A percentile compares a stretch with the other conserved stretches of the same genome.
Conservation (phyloP, 768 basidiomycete species). For the Agrocybe praecox region DNA sequence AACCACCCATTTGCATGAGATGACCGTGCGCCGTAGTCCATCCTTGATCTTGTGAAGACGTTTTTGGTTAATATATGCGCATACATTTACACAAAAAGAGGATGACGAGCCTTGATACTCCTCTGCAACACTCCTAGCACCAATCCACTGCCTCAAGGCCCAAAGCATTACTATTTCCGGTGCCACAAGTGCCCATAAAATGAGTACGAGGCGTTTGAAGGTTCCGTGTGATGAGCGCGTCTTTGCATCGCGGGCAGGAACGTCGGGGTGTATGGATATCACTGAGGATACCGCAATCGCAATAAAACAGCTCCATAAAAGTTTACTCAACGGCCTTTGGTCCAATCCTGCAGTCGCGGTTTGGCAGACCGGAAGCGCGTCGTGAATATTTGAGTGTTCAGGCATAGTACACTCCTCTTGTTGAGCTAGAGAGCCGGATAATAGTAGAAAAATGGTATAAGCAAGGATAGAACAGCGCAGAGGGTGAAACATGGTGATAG, state of each 20-base stretch:
- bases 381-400: background rate
- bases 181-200: conserved; percentile 7
- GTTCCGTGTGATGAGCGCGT: background rate
- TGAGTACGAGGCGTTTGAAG: conserved; percentile 1
- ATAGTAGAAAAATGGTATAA: too few species aligned
- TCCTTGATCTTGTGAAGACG: background rate
- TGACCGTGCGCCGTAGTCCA: conserved; percentile 11
- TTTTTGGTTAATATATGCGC: background rate
- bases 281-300: conserved; percentile 4
- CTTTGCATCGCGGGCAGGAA: conserved; percentile 3
- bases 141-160: conserved; percentile 19
- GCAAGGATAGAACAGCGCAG: too few species aligned
- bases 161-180: conserved; percentile 20
- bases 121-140: conserved; percentile 6
- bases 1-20: conserved; percentile 18
- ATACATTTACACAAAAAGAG: background rate
- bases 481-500: too few species aligned
- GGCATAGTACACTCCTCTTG: background rate
- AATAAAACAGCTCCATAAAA: conserved; percentile 3
- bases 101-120: conserved; percentile 5
- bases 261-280: conserved; percentile 10
- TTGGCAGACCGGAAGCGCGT: background rate
- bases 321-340: background rate
- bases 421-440: too few species aligned
- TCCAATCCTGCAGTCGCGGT: background rate